Conservation (phyloP, 2,329 filamentous ascomycete species). For the Aspergillus sp. region DNA sequence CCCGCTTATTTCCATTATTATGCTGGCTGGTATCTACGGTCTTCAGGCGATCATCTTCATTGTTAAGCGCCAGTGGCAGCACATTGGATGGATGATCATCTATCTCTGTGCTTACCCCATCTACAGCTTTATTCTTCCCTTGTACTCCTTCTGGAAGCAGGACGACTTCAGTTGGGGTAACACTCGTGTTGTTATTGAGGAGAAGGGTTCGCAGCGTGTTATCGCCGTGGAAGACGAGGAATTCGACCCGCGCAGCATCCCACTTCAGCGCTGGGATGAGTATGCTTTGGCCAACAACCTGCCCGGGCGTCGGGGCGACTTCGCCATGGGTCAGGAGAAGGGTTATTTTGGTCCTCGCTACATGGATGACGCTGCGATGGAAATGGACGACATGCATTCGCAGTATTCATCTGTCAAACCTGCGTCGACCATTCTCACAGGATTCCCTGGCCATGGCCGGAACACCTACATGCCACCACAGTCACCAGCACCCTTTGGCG, state of each 20-base stretch:
- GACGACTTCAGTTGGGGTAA: conserved; percentile 99
- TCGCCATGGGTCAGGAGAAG: conserved; percentile 62
- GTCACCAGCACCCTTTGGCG: conserved; percentile 71
- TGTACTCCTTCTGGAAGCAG: conserved; percentile 99
- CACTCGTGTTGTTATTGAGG: conserved; percentile 93
- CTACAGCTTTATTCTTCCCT: conserved; percentile 83
- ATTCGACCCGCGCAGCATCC: conserved; percentile 90
- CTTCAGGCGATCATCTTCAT: conserved; percentile 96
- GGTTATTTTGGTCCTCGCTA: conserved; percentile 60
- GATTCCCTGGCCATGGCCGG: conserved; percentile 68
- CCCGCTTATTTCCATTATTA: conserved; percentile 81
- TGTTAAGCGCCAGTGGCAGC: conserved; percentile 95
- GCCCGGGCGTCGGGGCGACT: conserved; percentile 79
- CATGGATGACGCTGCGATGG: conserved; percentile 71
- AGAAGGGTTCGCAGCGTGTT: conserved; percentile 88
- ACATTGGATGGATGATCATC: conserved; percentile 88
- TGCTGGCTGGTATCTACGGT: conserved; percentile 90
- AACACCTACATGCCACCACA: conserved; percentile 74
- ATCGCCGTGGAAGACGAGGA: conserved; percentile 78
- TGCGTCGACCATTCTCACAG: conserved; percentile 80
- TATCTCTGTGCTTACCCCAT: conserved; percentile 95
- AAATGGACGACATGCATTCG: conserved; percentile 98
- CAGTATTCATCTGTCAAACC: conserved; percentile 91
- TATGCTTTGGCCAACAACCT: conserved; percentile 85
- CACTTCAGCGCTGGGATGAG: conserved; percentile 95